These are phyloP conservation scores for sunflower (Helianthus annuus) DNA, from an alignment of 129 eudicot genomes.

Conservation along the genomic window HanXRQr2.0-SUNRISE NC_035438.2:47037605-47038104, in stretches of 20 bases:
- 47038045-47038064: background rate
- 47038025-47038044: background rate
- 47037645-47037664: constrained; percentile 24
- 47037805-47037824: constrained; percentile 42
- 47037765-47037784: constrained; percentile 42
- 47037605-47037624: constrained; percentile 60
- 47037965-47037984: background rate
- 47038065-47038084: constrained; percentile 27
- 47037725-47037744: constrained; percentile 44
- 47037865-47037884: constrained; percentile 41
- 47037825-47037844: constrained; percentile 21
- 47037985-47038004: background rate
- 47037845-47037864: constrained; percentile 35
- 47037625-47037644: constrained; percentile 46
- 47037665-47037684: constrained; percentile 48
- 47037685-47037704: constrained; percentile 61
- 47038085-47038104: constrained; percentile 27
- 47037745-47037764: constrained; percentile 43
- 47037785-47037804: constrained; percentile 30
- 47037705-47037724: constrained; percentile 16
- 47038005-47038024: background rate
- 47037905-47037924: background rate
- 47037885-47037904: constrained; percentile 41
- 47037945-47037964: background rate
- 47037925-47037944: background rate